phyloP scores from a whole-genome alignment of 2,329 filamentous ascomycete species.

The Venturia carpophila region DNA sequence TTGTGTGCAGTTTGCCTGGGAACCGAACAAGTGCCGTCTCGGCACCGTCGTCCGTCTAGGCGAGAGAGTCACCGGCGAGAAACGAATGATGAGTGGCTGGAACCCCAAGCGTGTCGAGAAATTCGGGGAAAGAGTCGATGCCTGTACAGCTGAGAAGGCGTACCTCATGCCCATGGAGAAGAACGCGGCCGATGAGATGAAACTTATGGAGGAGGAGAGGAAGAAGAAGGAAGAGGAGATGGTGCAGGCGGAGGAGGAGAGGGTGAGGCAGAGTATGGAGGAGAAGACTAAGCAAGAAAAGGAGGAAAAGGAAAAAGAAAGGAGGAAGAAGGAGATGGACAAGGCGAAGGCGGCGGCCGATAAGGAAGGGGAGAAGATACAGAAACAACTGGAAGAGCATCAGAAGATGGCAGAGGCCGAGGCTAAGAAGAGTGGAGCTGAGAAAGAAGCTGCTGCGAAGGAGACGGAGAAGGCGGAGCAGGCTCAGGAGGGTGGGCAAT shows the following conservation, averaged over 20 bases:
- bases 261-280: background rate
- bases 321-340: background rate
- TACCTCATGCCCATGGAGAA: constrained; percentile 13
- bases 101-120: constrained; percentile 16
- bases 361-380: constrained; percentile 8
- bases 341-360: constrained; percentile 4
- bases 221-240: constrained; percentile 12
- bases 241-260: constrained; percentile 10
- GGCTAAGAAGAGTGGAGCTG: background rate
- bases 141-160: constrained; percentile 2
- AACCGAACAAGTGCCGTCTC: constrained; percentile 19
- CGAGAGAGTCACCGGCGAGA: constrained; percentile 10
- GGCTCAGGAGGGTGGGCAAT: background rate
- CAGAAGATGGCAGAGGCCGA: constrained; percentile 2
- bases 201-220: constrained; percentile 7
- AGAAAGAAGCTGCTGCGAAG: background rate
- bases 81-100: constrained; percentile 18
- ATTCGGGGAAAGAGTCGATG: constrained; percentile 14
- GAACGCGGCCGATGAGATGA: constrained; percentile 8
- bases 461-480: background rate
- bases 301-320: constrained; percentile 9
- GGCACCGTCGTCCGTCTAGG: constrained; percentile 14
- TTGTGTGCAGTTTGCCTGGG: constrained; percentile 18
- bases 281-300: constrained; percentile 8
- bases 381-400: constrained; percentile 11